These are phyloP conservation scores for Kodamaea sagamina DNA, from an alignment of 805 yeast species.

Conservation along the genomic window DNA sequence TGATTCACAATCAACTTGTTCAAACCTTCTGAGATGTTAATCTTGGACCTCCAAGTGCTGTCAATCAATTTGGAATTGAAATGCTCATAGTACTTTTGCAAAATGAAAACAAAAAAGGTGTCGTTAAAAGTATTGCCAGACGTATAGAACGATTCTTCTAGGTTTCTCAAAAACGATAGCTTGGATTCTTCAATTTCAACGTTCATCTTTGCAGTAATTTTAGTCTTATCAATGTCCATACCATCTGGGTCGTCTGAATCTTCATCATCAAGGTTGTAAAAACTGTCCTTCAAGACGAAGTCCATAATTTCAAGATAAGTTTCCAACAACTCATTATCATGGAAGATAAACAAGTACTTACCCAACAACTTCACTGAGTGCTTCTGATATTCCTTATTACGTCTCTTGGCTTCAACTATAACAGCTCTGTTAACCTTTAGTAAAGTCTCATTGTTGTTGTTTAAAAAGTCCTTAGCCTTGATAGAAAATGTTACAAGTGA, in stretches of 20 bases:
- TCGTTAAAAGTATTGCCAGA: slow-evolving; percentile 1
- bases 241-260: slow-evolving; percentile 9
- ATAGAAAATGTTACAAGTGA: slow-evolving; percentile 63
- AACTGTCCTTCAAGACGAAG: slow-evolving; percentile 39
- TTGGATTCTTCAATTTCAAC: slow-evolving; percentile 52
- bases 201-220: slow-evolving; percentile 42
- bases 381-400: slow-evolving; percentile 63
- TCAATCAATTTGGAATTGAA: slow-evolving; percentile 28
- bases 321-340: slow-evolving; percentile 34
- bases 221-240: slow-evolving; percentile 23
- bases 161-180: slow-evolving; percentile 35
- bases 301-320: slow-evolving; percentile 40
- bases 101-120: slow-evolving; percentile 26
- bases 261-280: slow-evolving; percentile 33
- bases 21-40: slow-evolving; percentile 46
- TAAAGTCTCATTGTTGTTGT: slow-evolving; percentile 29
- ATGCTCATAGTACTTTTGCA: slow-evolving; percentile 25
- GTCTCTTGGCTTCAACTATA: slow-evolving; percentile 61
- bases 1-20: slow-evolving; percentile 14
- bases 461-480: slow-evolving; percentile 44
- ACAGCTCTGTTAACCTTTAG: slow-evolving; percentile 47
- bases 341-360: slow-evolving; percentile 44
- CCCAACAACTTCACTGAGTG: slow-evolving; percentile 57
- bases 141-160: slow-evolving; percentile 35
- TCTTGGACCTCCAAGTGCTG: slow-evolving; percentile 64